Percentiles rank a stretch among this genome's conserved stretches.
phyloP scores from a whole-genome alignment of 331 rosid genomes.

The Rosa hybrid region DNA sequence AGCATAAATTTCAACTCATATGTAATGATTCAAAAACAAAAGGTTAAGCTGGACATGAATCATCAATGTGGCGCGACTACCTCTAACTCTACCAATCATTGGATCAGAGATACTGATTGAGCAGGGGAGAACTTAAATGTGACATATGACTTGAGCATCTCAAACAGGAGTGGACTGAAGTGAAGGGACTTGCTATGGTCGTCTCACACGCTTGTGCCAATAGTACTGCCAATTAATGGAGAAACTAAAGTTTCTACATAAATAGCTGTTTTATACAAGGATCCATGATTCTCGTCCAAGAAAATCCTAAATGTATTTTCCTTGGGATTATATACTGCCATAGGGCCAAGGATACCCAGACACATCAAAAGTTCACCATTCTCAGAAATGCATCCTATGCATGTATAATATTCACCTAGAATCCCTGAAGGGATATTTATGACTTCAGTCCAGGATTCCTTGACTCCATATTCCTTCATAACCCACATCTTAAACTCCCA shows the following conservation, averaged over 20 bases:
- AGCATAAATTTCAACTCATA: neutral
- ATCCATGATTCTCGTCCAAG: too few relatives aligned
- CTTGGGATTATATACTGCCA: neutral
- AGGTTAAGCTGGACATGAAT: neutral
- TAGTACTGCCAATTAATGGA: too few relatives aligned
- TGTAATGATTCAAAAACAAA: neutral
- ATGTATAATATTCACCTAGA: too few relatives aligned
- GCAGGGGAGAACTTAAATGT: neutral
- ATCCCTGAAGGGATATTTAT: too few relatives aligned
- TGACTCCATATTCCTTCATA: too few relatives aligned
- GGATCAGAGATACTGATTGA: neutral
- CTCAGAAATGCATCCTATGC: too few relatives aligned
- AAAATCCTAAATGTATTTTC: neutral
- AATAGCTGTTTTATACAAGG: too few relatives aligned
- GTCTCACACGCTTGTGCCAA: too few relatives aligned
- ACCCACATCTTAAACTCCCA: too few relatives aligned
- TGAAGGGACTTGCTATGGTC: neutral
- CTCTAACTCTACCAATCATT: neutral
- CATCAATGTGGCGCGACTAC: neutral
- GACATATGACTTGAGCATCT: neutral
- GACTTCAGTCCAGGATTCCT: too few relatives aligned
- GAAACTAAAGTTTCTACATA: too few relatives aligned
- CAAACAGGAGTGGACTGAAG: neutral
- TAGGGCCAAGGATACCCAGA: neutral
- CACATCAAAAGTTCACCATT: too few relatives aligned